Conservation (phyloP, 75 land plant species). For the Isoetes taiwanensis region DNA sequence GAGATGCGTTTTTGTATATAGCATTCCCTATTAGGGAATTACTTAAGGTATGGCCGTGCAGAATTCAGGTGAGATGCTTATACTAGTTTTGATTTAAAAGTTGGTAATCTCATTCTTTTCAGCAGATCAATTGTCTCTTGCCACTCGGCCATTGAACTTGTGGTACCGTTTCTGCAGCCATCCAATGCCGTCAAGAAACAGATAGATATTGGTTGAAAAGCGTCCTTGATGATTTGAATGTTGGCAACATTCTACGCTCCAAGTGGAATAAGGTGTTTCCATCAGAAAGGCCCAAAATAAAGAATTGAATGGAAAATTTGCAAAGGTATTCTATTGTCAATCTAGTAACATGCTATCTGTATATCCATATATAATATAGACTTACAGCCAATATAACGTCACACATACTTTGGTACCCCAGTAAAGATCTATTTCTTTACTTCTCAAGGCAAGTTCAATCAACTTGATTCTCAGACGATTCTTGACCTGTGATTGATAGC, state of each 20-base stretch:
- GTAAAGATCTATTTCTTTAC: neutral
- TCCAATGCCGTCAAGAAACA: conserved; percentile 72
- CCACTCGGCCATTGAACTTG: no score
- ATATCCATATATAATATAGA: neutral
- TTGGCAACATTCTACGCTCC: conserved; percentile 52
- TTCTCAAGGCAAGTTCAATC: no score
- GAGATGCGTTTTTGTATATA: no score
- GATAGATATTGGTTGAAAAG: conserved; percentile 67
- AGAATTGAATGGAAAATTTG: neutral
- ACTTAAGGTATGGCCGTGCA: no score
- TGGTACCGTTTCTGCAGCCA: conserved; percentile 80
- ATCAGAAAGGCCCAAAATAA: neutral
- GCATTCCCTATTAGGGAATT: no score
- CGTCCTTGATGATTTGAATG: conserved; percentile 66
- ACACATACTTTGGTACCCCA: neutral
- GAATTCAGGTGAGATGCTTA: no score
- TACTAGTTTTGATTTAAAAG: no score
- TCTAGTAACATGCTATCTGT: neutral
- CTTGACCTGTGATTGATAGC: conserved; percentile 59
- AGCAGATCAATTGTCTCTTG: no score
- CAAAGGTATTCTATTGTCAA: neutral
- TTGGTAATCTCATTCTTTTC: no score
- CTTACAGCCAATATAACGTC: neutral
- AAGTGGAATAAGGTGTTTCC: conserved; percentile 84
- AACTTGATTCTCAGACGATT: neutral